A percentile compares a stretch with the other conserved stretches of the same genome.
Evolutionary conservation across 83 land plant species (phyloP).

Genomic region (Isoetes engelmannii): DNA sequence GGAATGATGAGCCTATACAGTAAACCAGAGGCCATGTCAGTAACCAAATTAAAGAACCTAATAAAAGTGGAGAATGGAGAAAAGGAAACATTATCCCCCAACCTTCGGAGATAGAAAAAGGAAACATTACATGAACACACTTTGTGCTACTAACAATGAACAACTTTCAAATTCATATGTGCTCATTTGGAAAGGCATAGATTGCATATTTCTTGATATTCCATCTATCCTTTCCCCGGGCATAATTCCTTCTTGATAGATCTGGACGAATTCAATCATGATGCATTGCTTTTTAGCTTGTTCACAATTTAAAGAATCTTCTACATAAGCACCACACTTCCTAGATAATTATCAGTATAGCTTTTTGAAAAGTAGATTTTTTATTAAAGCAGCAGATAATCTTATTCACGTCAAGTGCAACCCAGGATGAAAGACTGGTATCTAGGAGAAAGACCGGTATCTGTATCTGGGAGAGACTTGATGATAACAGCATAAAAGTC

Average conservation of each 20-base stretch:
- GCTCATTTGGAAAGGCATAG: neutral
- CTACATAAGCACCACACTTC: neutral
- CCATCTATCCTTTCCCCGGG: neutral
- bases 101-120: no score
- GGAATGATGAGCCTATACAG: no score
- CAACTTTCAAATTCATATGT: slow-evolving; percentile 24
- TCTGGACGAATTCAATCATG: slow-evolving; percentile 21
- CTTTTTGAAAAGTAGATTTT: neutral
- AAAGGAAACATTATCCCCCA: no score
- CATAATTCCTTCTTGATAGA: slow-evolving; percentile 4
- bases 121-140: neutral
- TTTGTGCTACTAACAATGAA: slow-evolving; percentile 14
- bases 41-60: neutral
- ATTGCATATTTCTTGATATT: neutral
- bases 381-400: slow-evolving; percentile 15
- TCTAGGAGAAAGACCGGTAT: neutral
- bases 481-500: slow-evolving; percentile 16
- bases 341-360: slow-evolving; percentile 11
- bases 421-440: slow-evolving; percentile 7
- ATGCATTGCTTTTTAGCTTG: slow-evolving; percentile 22
- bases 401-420: slow-evolving; percentile 12
- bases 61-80: slow-evolving; percentile 13
- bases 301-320: slow-evolving; percentile 6
- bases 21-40: neutral
- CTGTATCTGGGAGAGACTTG: slow-evolving; percentile 15